phyloP scores from a whole-genome alignment of 208 protist genomes.

The Acanthamoeba royreba region DNA sequence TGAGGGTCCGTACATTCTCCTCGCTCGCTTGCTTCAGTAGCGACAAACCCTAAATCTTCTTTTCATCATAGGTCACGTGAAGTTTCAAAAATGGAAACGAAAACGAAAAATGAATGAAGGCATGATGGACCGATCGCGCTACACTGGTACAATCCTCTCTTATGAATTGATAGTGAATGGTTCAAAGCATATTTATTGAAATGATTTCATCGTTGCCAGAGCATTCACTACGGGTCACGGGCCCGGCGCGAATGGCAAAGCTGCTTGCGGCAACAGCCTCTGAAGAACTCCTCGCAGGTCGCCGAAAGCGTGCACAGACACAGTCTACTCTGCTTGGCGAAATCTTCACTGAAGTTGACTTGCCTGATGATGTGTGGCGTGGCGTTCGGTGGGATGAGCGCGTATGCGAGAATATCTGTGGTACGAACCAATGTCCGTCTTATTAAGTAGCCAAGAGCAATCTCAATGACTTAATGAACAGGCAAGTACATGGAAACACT shows the following conservation, averaged over 20 bases:
- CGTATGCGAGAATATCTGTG: not conserved
- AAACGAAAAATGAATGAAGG: not conserved
- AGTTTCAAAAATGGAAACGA: not conserved
- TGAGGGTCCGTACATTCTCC: not conserved
- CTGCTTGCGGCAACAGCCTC: too few relatives aligned
- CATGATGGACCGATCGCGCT: too few relatives aligned
- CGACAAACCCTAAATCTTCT: not conserved
- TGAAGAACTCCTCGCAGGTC: too few relatives aligned
- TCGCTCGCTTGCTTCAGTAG: not conserved
- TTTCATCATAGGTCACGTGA: not conserved
- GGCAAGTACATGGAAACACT: slow-evolving; percentile 14
- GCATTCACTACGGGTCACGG: too few relatives aligned
- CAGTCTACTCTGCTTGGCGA: not conserved
- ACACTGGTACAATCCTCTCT: too few relatives aligned
- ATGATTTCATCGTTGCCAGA: too few relatives aligned
- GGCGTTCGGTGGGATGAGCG: not conserved
- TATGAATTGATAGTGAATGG: too few relatives aligned
- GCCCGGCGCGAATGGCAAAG: too few relatives aligned
- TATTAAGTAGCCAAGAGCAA: too few relatives aligned
- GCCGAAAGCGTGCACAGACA: not conserved
- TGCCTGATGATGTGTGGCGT: not conserved
- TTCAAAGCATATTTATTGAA: too few relatives aligned
- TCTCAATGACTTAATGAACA: too few relatives aligned
- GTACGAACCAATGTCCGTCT: too few relatives aligned
- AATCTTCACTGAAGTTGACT: not conserved